phyloP scores from a whole-genome alignment of 78 protist genomes.

The Cavenderia fasciculata region DNA sequence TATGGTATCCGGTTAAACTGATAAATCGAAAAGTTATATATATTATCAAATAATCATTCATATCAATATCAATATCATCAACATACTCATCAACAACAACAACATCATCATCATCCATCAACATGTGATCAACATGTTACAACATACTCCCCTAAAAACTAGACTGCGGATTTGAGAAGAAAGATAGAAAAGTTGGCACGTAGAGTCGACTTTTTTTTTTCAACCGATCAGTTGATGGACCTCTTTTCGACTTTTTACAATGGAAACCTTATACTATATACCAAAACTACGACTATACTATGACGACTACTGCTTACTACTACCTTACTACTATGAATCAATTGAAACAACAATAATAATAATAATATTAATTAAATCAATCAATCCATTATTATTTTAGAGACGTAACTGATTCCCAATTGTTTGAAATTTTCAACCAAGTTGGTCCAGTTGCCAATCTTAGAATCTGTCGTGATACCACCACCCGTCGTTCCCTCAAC shows the following conservation, averaged over 20 bases:
- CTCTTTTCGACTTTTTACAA: not conserved
- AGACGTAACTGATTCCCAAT: conserved; percentile 91
- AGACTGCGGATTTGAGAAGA: not conserved
- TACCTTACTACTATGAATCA: too few relatives aligned
- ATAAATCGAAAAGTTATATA: not conserved
- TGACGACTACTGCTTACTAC: too few relatives aligned
- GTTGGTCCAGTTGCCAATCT: conserved; percentile 95
- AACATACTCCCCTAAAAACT: not conserved
- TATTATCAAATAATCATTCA: not conserved
- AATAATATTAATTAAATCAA: not conserved
- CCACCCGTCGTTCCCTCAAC: conserved; percentile 94
- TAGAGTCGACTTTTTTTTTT: too few relatives aligned
- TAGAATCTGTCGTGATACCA: conserved; percentile 95
- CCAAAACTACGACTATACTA: too few relatives aligned
- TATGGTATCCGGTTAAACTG: too few relatives aligned
- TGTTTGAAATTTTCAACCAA: conserved; percentile 93
- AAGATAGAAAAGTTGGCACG: too few relatives aligned
- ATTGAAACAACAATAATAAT: not conserved
- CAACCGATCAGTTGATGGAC: not conserved
- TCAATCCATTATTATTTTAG: not conserved
- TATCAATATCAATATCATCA: not conserved
- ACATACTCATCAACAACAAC: not conserved
- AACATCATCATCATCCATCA: not conserved
- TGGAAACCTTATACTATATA: not conserved
- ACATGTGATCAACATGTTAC: not conserved